Base-by-base conservation (phyloP, 768 basidiomycete genomes). In the Amanita muscaria region DNA sequence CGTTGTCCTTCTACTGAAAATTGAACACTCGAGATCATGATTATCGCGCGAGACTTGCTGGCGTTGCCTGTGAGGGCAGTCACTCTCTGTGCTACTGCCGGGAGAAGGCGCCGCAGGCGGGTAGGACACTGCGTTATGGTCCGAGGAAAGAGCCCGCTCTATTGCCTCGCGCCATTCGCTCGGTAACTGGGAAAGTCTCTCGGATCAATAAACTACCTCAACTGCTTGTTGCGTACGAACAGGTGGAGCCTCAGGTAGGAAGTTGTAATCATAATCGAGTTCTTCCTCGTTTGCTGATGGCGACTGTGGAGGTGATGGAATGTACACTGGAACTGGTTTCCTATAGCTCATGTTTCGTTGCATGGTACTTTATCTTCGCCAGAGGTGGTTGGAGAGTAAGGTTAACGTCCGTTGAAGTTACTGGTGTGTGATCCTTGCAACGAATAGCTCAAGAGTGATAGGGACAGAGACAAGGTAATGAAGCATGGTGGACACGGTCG, bases 291-390 rank as follows among this genome's bases (percentile, higher is more conserved):
- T 18, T 14, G 36, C 39, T 9, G 15, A 58, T 11, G 70, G 70
- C 4, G 69, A 69, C 1, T 71, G 61, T 38, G 78, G 74, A 4
- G 81, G 77, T 10, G 82, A 80, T 25, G 82, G 82, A 34, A 81
- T 67, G 60, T 76, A 83, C 42, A 63, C 61, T 3, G 83, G 83
- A 31, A 75, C 81, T 24, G 83, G 83, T 58, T 86, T 86, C 42
- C 83, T 70, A 59, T 81, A 79, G 59, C 76, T 80, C 73, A 75
- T 76, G 53, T 61, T 60, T 36, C 64, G 65, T 44, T 57, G 62
- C 64, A 69, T 62, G 47, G 9, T 14, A n/a, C 14, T 40, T 23
- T 25, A 41, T 44, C 46, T 10, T 29, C 47, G 44, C 38, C 25
- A 32, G 39, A 37, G 29, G 34, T 42, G 41, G 49, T 25, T 29